Conservation (phyloP, 331 rosid species). For the Acacia concinna region DNA sequence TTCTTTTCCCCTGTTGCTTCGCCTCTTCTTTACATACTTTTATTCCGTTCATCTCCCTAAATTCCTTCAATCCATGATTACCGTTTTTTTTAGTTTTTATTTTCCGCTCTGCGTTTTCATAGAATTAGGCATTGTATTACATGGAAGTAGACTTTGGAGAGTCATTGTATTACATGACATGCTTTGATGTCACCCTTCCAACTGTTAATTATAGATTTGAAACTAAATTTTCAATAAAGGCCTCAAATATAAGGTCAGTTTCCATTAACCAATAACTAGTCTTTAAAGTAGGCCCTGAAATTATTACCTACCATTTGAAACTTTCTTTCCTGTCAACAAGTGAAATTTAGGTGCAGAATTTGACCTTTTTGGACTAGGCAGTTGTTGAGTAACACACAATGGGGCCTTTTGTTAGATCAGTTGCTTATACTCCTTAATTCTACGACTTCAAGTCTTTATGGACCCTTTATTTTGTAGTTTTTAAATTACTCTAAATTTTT, state of each 20-base stretch:
- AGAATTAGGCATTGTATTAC: neutral
- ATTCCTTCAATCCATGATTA: neutral
- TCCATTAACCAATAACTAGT: no score
- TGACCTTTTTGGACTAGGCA: neutral
- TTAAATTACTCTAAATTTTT: neutral
- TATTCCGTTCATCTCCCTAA: neutral
- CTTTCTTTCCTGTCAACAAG: slow-evolving; percentile 3
- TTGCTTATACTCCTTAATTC: neutral
- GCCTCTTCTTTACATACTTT: neutral
- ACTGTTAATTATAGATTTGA: neutral
- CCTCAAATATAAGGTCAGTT: no score
- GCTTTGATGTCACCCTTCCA: neutral
- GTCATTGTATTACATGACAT: slow-evolving; percentile 10
- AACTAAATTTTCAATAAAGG: neutral
- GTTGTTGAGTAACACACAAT: neutral
- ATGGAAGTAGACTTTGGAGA: neutral
- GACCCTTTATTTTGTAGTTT: no score
- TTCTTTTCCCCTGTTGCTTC: neutral
- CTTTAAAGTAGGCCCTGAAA: neutral
- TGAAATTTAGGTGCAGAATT: neutral
- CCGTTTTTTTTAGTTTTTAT: neutral
- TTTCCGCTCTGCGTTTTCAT: neutral
- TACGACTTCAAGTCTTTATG: neutral
- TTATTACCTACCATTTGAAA: neutral
- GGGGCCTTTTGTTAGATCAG: neutral